Conservation (phyloP, 2,329 filamentous ascomycete genomes). For the Davidsoniella virescens region DNA sequence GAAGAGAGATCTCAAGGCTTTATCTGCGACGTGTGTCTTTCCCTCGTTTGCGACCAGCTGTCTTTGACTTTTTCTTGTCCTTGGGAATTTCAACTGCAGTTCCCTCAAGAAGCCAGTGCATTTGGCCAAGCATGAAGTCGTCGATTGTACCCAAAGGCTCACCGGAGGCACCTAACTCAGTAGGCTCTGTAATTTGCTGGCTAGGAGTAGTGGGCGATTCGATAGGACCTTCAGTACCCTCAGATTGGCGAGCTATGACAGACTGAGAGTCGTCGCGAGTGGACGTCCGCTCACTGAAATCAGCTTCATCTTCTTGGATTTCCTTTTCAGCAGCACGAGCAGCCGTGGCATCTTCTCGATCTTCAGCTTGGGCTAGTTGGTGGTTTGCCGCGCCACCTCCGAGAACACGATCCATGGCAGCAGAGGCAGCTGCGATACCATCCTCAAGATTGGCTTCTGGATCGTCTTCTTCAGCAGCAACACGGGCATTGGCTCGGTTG, state of each 20-base stretch:
- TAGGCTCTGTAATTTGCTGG: constrained; percentile 21
- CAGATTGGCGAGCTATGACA: not conserved
- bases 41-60: constrained; percentile 30
- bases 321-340: constrained; percentile 81
- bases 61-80: constrained; percentile 46
- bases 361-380: constrained; percentile 74
- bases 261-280: constrained; percentile 14
- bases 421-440: constrained; percentile 50
- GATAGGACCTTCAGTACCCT: not conserved
- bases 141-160: constrained; percentile 47
- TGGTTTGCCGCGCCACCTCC: constrained; percentile 63
- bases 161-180: constrained; percentile 44
- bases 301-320: constrained; percentile 68
- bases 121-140: constrained; percentile 56
- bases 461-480: constrained; percentile 6
- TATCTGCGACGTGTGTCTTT: constrained; percentile 39
- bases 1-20: not conserved
- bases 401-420: constrained; percentile 70
- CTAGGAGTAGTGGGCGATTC: not conserved
- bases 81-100: constrained; percentile 46
- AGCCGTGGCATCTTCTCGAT: constrained; percentile 77
- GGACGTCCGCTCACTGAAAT: constrained; percentile 48
- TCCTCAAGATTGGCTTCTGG: constrained; percentile 30
- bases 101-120: constrained; percentile 44
- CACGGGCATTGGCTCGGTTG: constrained; percentile 45